Evolutionary conservation across 805 yeast species (phyloP), one percentile per base, ranked within the genome.

Genomic region (Candida nonsorbophila): DNA sequence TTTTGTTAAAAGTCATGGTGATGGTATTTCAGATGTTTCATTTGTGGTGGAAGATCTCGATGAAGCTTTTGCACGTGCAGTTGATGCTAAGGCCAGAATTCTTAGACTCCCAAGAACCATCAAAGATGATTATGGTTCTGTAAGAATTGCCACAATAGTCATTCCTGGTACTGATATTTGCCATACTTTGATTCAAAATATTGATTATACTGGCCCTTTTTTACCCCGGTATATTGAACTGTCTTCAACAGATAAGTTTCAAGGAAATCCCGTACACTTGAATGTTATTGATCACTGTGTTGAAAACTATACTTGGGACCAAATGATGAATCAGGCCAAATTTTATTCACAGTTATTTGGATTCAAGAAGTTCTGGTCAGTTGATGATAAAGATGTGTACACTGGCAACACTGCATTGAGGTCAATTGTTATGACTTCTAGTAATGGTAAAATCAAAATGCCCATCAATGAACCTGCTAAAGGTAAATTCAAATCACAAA

Each of bases 391-490:
- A 26, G 83, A 79, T 40, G 72, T 85, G n/a, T 66, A 69, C 28
- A 84, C 95, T 0, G 75, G 72, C 30, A 75, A 60, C 40, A 72
- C 87, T 2, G 83, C 92, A 0, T 67, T 84, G 32, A 66, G 72
- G 31, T 80, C 94, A 8, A 72, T 77, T 14, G 94, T 85, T 9
- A 79, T 85, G 87, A 74, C 88, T 0, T 74, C 83, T 6, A 58
- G 66, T 9, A 72, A 77, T 40, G 84, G 79, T 10, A 52, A 45
- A 22, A 70, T 84, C 39, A 82, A 83, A 51, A 77, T 85, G 76
- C 94, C 95, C 10, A 72, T 85, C 28, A 85, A 84, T 53, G 94
- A 85, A 52, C 95, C 95, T 0, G 90, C 86, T 0, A 50, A 61
- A 27, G 85, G 88, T 1, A 50, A 60, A 23, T 69, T 70, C 48